Base-by-base conservation (phyloP, 768 basidiomycete species). In the Lactarius psammicola region DNA sequence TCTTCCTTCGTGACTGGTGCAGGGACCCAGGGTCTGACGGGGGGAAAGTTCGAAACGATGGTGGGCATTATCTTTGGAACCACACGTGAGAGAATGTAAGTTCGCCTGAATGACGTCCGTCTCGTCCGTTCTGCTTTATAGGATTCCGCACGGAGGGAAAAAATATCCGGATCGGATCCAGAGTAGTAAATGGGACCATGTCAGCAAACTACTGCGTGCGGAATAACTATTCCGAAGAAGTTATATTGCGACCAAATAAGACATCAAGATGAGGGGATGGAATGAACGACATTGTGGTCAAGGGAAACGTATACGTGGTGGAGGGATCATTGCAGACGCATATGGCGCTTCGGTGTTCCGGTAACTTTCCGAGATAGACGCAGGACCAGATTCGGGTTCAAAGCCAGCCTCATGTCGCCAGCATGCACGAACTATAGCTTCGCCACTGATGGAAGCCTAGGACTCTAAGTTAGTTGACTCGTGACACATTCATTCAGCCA, bases 1-100 rank as follows among this genome's bases (percentile, higher is more conserved):
- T 71, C 62, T 46, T 70, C 66, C 30, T 64, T 60, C 7, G 74
- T 74, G 11, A 71, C 70, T 11, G 72, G 72, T 2, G 74, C 70
- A 20, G 73, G 65, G 13, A 68, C 56, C 59, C 73, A 75, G 54
- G 54, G 73, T 8, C 64, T 71, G 13, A 72, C 67, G 30, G 63
- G 58, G 26, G 70, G 69, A 18, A 68, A 8, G 11, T 57, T 62
- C 26, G 65, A 62, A 62, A 68, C 56, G 20, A 55, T 58, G 20
- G 59, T 63, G 53, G 71, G 68, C 71, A 71, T 72, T 34, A 2
- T 61, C 2, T 26, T 33, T 51, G 20, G 54, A 36, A 53, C 34
- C 1, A 28, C 23, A 6, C 4, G 33, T 26, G 49, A 26, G 54
- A 38, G 42, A 36, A 34, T 30, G 44, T 34, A 42, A 51, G 36